Percentiles rank a stretch among this genome's conserved stretches.
Evolutionary conservation across 768 basidiomycete species (phyloP).

Genomic region (Panus rudis): DNA sequence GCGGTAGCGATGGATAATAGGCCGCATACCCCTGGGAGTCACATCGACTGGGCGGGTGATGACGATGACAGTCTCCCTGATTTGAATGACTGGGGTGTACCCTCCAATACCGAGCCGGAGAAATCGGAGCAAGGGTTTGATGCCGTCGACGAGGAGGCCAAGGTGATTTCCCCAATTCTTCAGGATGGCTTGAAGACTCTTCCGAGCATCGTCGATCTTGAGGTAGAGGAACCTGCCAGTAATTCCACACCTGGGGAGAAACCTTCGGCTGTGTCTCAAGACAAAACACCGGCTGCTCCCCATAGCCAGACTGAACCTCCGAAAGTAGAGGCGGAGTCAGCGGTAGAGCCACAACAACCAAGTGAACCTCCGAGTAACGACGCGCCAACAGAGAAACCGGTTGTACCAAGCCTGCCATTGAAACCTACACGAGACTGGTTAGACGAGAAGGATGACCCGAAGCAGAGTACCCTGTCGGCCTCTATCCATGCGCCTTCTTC

Average conservation of each 20-base stretch:
- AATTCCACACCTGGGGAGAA: too few species aligned
- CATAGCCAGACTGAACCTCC: too few species aligned
- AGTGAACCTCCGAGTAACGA: too few species aligned
- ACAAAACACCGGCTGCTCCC: too few species aligned
- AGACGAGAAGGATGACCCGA: background rate
- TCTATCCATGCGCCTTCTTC: too few species aligned
- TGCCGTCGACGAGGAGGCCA: background rate
- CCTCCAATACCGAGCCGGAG: slow-evolving; percentile 27
- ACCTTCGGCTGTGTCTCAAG: too few species aligned
- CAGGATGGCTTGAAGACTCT: slow-evolving; percentile 56
- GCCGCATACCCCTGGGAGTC: slow-evolving; percentile 66
- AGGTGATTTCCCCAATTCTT: slow-evolving; percentile 57
- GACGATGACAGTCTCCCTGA: slow-evolving; percentile 78
- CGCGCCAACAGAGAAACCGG: too few species aligned
- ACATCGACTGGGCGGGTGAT: slow-evolving; percentile 87
- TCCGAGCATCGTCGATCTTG: slow-evolving; percentile 35
- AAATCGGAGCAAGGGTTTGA: slow-evolving; percentile 1
- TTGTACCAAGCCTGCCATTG: too few species aligned
- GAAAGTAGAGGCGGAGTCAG: too few species aligned
- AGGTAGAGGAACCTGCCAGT: slow-evolving; percentile 9
- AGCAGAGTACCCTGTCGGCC: too few species aligned
- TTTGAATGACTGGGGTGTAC: slow-evolving; percentile 80
- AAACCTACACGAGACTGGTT: too few species aligned
- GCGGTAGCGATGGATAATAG: slow-evolving; percentile 69
- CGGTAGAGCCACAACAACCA: too few species aligned